phyloP scores from a whole-genome alignment of 192 early-diverging fungal genomes.

The Kickxella alabastrina region DNA sequence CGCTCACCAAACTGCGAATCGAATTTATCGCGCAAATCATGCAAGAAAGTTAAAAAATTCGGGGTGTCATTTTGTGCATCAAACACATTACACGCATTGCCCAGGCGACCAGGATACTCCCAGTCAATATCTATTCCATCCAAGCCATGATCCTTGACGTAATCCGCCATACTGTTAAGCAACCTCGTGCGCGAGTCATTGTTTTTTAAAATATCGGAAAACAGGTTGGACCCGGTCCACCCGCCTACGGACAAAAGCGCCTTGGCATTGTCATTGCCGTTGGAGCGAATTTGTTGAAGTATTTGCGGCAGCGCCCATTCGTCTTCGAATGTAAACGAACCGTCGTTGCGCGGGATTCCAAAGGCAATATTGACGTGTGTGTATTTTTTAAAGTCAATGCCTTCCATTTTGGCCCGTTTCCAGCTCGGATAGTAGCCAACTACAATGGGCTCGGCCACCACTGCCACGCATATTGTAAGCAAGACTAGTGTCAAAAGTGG shows the following conservation, averaged over 20 bases:
- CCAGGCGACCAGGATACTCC: conserved; percentile 64
- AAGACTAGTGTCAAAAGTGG: neutral
- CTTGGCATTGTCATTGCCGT: conserved; percentile 47
- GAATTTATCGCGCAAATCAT: conserved; percentile 52
- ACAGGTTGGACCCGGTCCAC: conserved; percentile 57
- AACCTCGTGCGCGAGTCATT: conserved; percentile 26
- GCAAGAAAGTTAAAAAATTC: conserved; percentile 61
- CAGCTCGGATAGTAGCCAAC: conserved; percentile 44
- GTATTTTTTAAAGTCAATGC: conserved; percentile 49
- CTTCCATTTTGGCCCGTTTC: conserved; percentile 23
- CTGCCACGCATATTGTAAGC: neutral
- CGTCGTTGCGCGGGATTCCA: conserved; percentile 39
- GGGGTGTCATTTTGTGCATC: conserved; percentile 58
- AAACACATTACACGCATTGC: conserved; percentile 36
- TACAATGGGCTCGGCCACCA: conserved; percentile 8
- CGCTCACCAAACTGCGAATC: conserved; percentile 21
- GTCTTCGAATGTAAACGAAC: conserved; percentile 34
- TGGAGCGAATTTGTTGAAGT: conserved; percentile 51
- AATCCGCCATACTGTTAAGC: conserved; percentile 41
- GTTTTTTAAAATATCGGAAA: conserved; percentile 49
- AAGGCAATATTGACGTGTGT: conserved; percentile 72
- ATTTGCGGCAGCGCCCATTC: conserved; percentile 38
- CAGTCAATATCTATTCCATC: conserved; percentile 73
- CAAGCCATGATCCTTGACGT: conserved; percentile 46
- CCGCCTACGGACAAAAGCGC: conserved; percentile 65